phyloP scores from a whole-genome alignment of 768 basidiomycete genomes.

The Leccinum uliginosum region DNA sequence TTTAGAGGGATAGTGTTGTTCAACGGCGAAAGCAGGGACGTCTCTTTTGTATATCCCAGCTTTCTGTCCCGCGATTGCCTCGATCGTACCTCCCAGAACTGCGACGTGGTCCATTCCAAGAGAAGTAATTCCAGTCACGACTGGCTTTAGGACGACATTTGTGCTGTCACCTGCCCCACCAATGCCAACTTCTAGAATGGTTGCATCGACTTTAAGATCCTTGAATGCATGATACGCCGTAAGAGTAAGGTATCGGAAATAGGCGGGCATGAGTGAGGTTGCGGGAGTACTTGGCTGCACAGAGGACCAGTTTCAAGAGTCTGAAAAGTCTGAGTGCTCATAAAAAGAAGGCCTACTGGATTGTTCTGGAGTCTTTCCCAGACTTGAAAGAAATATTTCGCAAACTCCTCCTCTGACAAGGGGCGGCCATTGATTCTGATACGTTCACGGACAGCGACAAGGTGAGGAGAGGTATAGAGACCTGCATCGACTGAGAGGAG shows the following conservation, averaged over 20 bases:
- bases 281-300: slow-evolving; percentile 41
- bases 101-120: slow-evolving; percentile 90
- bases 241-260: slow-evolving; percentile 91
- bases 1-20: slow-evolving; percentile 69
- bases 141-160: slow-evolving; percentile 86
- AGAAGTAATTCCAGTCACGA: slow-evolving; percentile 87
- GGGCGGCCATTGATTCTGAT: slow-evolving; percentile 92
- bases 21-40: slow-evolving; percentile 81
- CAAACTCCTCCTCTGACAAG: slow-evolving; percentile 82
- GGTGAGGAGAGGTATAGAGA: slow-evolving; percentile 94
- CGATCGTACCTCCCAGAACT: slow-evolving; percentile 82
- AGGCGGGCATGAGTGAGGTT: slow-evolving; percentile 78
- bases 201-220: slow-evolving; percentile 77
- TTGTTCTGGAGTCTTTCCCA: slow-evolving; percentile 83
- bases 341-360: slow-evolving; percentile 39
- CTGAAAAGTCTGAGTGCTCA: not conserved
- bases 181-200: slow-evolving; percentile 94
- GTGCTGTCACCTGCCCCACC: slow-evolving; percentile 95
- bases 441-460: slow-evolving; percentile 92
- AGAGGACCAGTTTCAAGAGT: slow-evolving; percentile 1
- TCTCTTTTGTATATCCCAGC: slow-evolving; percentile 95
- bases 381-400: slow-evolving; percentile 91
- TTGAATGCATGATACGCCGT: slow-evolving; percentile 90
- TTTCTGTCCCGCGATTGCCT: slow-evolving; percentile 93
- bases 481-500: slow-evolving; percentile 42